phyloP scores from a whole-genome alignment of 345 rosid species.

The Linum trigynum region DNA sequence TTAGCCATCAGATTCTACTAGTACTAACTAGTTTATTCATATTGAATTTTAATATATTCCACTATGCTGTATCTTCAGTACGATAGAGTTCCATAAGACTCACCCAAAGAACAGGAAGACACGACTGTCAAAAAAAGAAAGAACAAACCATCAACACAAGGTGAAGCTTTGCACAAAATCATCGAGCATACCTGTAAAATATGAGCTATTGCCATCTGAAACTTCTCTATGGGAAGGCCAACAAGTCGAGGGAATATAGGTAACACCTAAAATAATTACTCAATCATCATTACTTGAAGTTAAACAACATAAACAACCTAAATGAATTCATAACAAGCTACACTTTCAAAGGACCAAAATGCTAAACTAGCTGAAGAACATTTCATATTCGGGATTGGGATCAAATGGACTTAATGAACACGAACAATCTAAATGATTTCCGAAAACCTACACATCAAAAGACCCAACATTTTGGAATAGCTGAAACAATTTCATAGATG shows the following conservation, averaged over 20 bases:
- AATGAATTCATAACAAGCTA: too few relatives aligned
- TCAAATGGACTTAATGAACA: neutral
- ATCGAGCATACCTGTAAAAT: slow-evolving; percentile 67
- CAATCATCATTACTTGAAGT: neutral
- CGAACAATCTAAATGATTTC: neutral
- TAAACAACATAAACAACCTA: neutral
- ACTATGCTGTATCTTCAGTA: too few relatives aligned
- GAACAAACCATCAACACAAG: neutral
- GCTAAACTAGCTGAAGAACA: too few relatives aligned
- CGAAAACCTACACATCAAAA: too few relatives aligned
- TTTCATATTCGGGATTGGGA: too few relatives aligned
- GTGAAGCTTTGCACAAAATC: neutral
- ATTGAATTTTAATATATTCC: too few relatives aligned
- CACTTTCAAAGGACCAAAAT: too few relatives aligned
- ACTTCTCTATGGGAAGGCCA: slow-evolving; percentile 80
- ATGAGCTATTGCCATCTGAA: slow-evolving; percentile 90
- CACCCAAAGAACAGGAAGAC: too few relatives aligned
- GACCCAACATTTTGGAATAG: neutral
- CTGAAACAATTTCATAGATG: neutral
- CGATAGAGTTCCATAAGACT: too few relatives aligned
- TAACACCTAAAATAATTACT: slow-evolving; percentile 46
- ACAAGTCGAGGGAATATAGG: slow-evolving; percentile 90
- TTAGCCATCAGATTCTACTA: too few relatives aligned
- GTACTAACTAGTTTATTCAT: too few relatives aligned
- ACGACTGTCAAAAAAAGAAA: neutral